A percentile compares a stretch with the other conserved stretches of the same genome.
phyloP scores from a whole-genome alignment of 2,329 filamentous ascomycete species.

The Neopestalotiopsis rosae region DNA sequence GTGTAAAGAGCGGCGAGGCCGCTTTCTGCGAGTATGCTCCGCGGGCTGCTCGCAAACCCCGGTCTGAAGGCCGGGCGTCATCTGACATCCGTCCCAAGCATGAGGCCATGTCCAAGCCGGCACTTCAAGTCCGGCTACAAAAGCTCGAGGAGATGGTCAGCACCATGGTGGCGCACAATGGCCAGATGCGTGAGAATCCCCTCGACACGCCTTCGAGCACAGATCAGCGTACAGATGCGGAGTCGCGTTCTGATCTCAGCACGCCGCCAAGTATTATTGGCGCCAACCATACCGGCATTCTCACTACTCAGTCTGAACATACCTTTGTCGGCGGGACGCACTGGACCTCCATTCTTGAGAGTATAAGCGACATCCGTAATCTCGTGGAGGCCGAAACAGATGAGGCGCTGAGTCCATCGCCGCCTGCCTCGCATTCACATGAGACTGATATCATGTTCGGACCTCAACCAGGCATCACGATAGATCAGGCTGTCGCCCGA shows the following conservation, averaged over 20 bases:
- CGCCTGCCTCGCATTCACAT: constrained; percentile 26
- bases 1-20: constrained; percentile 42
- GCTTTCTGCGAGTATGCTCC: constrained; percentile 43
- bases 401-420: constrained; percentile 30
- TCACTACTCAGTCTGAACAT: constrained; percentile 29
- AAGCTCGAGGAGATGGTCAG: constrained; percentile 43
- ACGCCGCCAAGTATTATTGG: constrained; percentile 30
- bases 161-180: constrained; percentile 31
- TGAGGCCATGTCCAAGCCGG: constrained; percentile 36
- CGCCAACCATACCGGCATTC: constrained; percentile 19
- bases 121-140: constrained; percentile 40
- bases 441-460: constrained; percentile 37
- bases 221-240: constrained; percentile 32
- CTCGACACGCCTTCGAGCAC: constrained; percentile 34
- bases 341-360: constrained; percentile 41
- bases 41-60: constrained; percentile 36
- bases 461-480: constrained; percentile 32
- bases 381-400: constrained; percentile 36
- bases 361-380: constrained; percentile 41
- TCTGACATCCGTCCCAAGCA: constrained; percentile 31
- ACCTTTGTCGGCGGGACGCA: constrained; percentile 41
- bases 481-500: constrained; percentile 37
- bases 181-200: constrained; percentile 25
- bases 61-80: constrained; percentile 37
- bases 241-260: constrained; percentile 35